phyloP scores from a whole-genome alignment of 495 filamentous ascomycete species.

The Talaromyces wortmannii region DNA sequence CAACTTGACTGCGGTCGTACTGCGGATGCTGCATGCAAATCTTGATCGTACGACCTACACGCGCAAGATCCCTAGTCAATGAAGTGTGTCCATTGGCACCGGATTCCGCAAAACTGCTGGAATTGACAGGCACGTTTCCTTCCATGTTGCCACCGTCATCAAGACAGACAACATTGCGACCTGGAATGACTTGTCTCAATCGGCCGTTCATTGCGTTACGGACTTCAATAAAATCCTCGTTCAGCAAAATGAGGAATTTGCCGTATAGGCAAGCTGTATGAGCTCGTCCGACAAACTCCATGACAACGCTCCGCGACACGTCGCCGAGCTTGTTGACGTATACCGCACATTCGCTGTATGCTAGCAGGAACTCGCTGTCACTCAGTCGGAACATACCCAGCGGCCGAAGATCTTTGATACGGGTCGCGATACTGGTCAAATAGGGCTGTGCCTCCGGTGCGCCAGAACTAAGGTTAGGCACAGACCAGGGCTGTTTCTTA shows the following conservation, averaged over 20 bases:
- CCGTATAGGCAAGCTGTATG: constrained; percentile 81
- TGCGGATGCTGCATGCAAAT: constrained; percentile 94
- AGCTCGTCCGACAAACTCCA: constrained; percentile 93
- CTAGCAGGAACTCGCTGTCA: constrained; percentile 87
- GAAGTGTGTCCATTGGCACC: constrained; percentile 20
- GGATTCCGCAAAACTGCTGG: constrained; percentile 16
- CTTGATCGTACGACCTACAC: constrained; percentile 63
- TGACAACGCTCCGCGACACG: constrained; percentile 82
- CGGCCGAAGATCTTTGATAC: constrained; percentile 73
- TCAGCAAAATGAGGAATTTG: constrained; percentile 62
- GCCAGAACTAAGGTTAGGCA: constrained; percentile 69
- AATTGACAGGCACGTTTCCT: constrained; percentile 20
- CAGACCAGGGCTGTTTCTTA: constrained; percentile 86
- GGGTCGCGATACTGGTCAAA: constrained; percentile 70
- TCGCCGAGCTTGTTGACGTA: constrained; percentile 99
- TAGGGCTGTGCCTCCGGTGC: constrained; percentile 48
- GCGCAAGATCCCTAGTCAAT: constrained; percentile 4
- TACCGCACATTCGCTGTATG: constrained; percentile 89
- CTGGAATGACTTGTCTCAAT: constrained; percentile 87
- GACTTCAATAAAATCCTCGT: constrained; percentile 94
- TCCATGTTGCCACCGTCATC: constrained; percentile 68
- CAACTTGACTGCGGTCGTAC: constrained; percentile 69
- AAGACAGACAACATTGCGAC: constrained; percentile 76
- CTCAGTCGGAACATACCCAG: constrained; percentile 95
- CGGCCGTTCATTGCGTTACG: constrained; percentile 94